Conservation (phyloP, 108 stramenopile genomes). For the Stephanodiscus triporus region DNA sequence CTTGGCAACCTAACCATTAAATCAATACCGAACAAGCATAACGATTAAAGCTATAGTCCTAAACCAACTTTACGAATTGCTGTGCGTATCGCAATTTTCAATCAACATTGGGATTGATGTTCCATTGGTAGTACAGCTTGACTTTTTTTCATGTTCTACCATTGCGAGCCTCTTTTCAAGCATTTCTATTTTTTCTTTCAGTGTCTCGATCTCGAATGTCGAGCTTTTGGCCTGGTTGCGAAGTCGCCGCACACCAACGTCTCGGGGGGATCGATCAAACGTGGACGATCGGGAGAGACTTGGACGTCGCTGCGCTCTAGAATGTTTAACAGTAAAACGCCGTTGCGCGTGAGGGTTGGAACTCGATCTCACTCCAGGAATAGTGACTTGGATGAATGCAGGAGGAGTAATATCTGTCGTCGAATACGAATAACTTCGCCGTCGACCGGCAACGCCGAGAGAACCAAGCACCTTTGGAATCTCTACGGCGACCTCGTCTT, state of each 20-base stretch:
- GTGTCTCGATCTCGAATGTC: constrained; percentile 18
- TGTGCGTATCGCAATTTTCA: not conserved
- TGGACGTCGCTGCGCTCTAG: not conserved
- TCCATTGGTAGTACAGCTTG: not conserved
- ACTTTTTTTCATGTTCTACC: not conserved
- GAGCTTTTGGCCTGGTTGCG: constrained; percentile 13
- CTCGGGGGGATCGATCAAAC: not conserved
- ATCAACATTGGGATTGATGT: not conserved
- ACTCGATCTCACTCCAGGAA: not conserved
- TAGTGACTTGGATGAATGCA: not conserved
- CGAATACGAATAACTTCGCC: constrained; percentile 21
- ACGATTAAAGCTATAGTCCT: too few relatives aligned
- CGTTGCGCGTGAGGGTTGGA: not conserved
- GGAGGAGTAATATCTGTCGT: not conserved
- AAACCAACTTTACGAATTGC: too few relatives aligned
- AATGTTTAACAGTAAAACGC: not conserved
- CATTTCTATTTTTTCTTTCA: constrained; percentile 22
- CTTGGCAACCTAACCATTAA: too few relatives aligned
- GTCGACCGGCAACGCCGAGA: constrained; percentile 28
- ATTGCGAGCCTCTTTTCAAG: constrained; percentile 1
- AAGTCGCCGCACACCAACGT: not conserved
- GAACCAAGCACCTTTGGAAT: constrained; percentile 40
- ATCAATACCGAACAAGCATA: too few relatives aligned
- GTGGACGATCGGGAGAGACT: too few relatives aligned
- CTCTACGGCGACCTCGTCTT: constrained; percentile 44